These are phyloP conservation scores for Coniochaeta sp. DNA, from an alignment of 2,329 filamentous ascomycete species.

Conservation along the genomic window DNA sequence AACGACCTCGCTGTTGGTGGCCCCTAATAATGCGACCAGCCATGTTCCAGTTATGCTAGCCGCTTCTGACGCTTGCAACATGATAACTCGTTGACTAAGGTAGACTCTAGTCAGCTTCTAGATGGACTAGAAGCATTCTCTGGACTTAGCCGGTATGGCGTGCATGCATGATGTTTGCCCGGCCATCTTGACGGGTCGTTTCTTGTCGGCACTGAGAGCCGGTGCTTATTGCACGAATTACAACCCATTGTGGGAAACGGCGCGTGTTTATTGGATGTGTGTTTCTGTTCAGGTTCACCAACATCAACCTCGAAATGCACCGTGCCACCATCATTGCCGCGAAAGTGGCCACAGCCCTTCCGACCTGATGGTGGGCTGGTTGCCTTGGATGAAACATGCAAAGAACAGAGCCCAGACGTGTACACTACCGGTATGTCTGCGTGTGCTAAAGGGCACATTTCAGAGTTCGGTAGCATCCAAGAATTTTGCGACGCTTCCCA, in stretches of 20 bases:
- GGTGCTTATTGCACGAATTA: not conserved
- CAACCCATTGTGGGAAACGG: not conserved
- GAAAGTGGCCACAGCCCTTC: not conserved
- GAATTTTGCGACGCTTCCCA: not conserved
- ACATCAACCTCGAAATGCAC: not conserved
- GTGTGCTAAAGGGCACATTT: not conserved
- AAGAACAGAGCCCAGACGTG: too few relatives aligned
- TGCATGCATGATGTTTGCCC: not conserved
- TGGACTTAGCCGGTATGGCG: not conserved
- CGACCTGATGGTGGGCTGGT: not conserved
- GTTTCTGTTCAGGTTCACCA: not conserved
- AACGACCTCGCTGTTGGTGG: not conserved
- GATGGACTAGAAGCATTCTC: too few relatives aligned
- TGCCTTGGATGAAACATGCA: not conserved
- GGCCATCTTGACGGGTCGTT: too few relatives aligned
- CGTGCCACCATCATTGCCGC: not conserved
- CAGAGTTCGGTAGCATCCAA: not conserved
- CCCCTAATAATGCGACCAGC: not conserved
- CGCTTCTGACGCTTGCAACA: not conserved
- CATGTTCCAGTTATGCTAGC: not conserved
- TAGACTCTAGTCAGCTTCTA: too few relatives aligned
- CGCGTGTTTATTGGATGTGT: not conserved
- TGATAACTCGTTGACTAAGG: too few relatives aligned
- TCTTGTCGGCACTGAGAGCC: not conserved
- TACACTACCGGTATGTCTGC: not conserved